Conservation (phyloP, 805 yeast genomes). For the Schwanniomyces occidentalis region DNA sequence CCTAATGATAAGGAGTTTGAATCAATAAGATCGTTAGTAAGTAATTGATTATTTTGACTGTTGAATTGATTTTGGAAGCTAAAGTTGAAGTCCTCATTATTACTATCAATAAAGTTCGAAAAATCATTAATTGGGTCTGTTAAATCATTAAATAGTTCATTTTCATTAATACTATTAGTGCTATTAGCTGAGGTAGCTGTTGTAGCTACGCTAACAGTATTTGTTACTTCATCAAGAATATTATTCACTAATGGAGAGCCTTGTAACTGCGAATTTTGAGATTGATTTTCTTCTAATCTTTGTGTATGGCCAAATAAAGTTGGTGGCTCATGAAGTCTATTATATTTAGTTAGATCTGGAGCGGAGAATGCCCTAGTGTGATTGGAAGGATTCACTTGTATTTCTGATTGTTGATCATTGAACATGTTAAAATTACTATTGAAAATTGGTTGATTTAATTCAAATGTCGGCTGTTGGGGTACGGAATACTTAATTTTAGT, state of each 20-base stretch:
- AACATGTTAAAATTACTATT: slow-evolving; percentile 13
- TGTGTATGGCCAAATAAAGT: slow-evolving; percentile 11
- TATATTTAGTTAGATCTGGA: slow-evolving; percentile 11
- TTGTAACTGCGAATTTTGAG: background rate
- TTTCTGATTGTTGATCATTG: slow-evolving; percentile 5
- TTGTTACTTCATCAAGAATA: background rate
- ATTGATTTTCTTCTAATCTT: slow-evolving; percentile 1
- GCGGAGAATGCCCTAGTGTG: slow-evolving; percentile 10
- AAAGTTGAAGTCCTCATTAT: slow-evolving; percentile 2
- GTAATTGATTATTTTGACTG: background rate
- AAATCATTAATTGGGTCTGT: slow-evolving; percentile 4
- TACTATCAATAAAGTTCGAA: slow-evolving; percentile 4
- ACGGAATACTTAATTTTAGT: slow-evolving; percentile 5
- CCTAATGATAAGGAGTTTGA: slow-evolving; percentile 1
- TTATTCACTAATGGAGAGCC: slow-evolving; percentile 6
- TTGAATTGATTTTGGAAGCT: slow-evolving; percentile 4
- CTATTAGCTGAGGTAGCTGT: background rate
- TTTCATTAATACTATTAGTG: background rate
- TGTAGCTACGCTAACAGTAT: background rate
- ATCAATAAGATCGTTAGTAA: slow-evolving; percentile 1
- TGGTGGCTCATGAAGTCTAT: slow-evolving; percentile 4
- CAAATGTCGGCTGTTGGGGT: slow-evolving; percentile 13
- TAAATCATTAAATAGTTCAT: background rate
- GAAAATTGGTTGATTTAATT: slow-evolving; percentile 9
- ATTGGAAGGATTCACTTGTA: background rate